Evolutionary conservation across 805 yeast species (phyloP).

Genomic region (Zygosaccharomyces bisporus): DNA sequence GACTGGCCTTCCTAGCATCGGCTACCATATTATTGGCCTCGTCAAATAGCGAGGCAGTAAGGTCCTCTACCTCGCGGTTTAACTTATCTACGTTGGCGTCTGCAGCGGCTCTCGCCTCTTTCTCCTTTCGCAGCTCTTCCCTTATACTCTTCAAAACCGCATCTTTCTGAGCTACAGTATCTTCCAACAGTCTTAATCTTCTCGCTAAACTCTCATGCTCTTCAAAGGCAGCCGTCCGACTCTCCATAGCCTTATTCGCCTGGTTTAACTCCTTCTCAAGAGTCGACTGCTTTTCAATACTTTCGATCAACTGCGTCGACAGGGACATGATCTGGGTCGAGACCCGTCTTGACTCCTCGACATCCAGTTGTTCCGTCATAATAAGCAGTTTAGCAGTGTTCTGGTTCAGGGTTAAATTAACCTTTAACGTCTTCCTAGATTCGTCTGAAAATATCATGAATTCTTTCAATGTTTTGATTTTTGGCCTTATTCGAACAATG

Average conservation of each 20-base stretch:
- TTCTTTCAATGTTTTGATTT: background rate
- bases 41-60: constrained; percentile 70
- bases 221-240: constrained; percentile 21
- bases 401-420: background rate
- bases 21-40: constrained; percentile 86
- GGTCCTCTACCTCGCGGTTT: constrained; percentile 73
- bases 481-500: constrained; percentile 3
- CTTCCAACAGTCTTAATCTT: constrained; percentile 35
- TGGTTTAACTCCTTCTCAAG: constrained; percentile 49
- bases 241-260: constrained; percentile 36
- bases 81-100: constrained; percentile 57
- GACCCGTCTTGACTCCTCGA: constrained; percentile 42
- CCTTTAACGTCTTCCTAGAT: background rate
- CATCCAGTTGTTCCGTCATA: constrained; percentile 4
- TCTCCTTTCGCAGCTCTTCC: constrained; percentile 30
- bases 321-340: constrained; percentile 53
- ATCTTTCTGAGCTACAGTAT: constrained; percentile 20
- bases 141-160: constrained; percentile 36
- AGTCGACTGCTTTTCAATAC: constrained; percentile 53
- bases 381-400: background rate
- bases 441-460: background rate
- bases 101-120: constrained; percentile 44
- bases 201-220: constrained; percentile 34
- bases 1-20: constrained; percentile 65
- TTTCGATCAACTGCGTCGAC: constrained; percentile 58